Base-by-base conservation (phyloP, 139 green algal genomes). In the Coelastrella sp. region DNA sequence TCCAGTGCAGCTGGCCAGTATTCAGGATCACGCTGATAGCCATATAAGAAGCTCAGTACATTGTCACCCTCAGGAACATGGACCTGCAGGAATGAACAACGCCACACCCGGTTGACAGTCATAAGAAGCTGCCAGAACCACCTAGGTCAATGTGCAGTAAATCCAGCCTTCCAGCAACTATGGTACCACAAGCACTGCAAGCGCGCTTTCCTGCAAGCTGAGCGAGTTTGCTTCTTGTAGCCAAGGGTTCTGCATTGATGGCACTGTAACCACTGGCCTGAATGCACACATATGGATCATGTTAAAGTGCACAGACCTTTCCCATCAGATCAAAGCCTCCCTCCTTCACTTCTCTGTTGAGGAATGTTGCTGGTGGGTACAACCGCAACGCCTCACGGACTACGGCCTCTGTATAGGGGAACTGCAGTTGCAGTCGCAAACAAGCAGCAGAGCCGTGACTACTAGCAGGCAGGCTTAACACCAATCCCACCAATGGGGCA, bases 361-460 rank as follows among this genome's bases (percentile, higher is more conserved):
- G 86, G 8, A 80, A 10, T 5, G 89, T 80, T 47, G 71, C 91
- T 5, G 95, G 95, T 2, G 94, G 93, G 85, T 92, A 94, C 54
- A 96, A 78, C 5, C 95, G 91, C 75, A 97, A 68, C 5, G 91
- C 77, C 90, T 97, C 95, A 7, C 92, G 92, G 64, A 96, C 80
- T 4, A 95, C 91, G 0, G 93, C 95, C n/a, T 92, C 88, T 5
- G 92, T 80, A 85, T 95, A 97, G 22, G 90, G 84, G 75, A 95
- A 93, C 66, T 91, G 78, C 22, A 71, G 20, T 47, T 71, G 61
- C 61, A 71, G 11, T 71, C 61, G 11, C 61, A 71, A 71, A 71
- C 61, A 71, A 47, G 32, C 32, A 47, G 32, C 0, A 47, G 32
- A 47, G 32, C 32, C 32, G 32, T 47, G 1, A 47, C 32, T 47